Conservation (phyloP, 805 yeast species). For the Suhomyces canberraensis region DNA sequence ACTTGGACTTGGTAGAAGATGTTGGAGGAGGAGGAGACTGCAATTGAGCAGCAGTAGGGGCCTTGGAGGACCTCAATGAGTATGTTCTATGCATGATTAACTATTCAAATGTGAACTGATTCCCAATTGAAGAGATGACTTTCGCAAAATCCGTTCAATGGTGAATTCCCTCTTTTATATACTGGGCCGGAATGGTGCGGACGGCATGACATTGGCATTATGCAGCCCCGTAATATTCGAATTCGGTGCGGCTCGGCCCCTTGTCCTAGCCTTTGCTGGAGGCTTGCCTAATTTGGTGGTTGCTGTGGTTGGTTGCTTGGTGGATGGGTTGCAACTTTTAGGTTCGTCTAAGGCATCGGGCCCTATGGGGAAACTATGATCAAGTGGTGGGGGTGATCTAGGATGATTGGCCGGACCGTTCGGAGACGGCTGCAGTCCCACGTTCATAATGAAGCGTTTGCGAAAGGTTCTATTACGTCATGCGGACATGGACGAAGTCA, state of each 20-base stretch:
- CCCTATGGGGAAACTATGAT: too few relatives aligned
- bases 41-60: constrained; percentile 95
- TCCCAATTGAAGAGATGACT: neutral
- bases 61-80: constrained; percentile 90
- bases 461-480: too few relatives aligned
- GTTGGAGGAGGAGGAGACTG: constrained; percentile 95
- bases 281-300: constrained; percentile 6
- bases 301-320: constrained; percentile 5
- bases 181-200: neutral
- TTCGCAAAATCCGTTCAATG: neutral
- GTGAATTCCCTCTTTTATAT: neutral
- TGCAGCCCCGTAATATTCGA: constrained; percentile 1
- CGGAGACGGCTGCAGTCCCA: too few relatives aligned
- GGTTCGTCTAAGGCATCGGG: too few relatives aligned
- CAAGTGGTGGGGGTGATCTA: too few relatives aligned
- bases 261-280: constrained; percentile 3
- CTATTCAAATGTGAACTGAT: neutral
- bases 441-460: too few relatives aligned
- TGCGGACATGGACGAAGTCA: too few relatives aligned
- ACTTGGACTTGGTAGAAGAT: constrained; percentile 81
- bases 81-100: constrained; percentile 94
- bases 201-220: neutral
- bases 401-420: too few relatives aligned
- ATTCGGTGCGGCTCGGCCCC: constrained; percentile 1
- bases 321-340: too few relatives aligned